These are phyloP conservation scores for Artemisia annua DNA, from an alignment of 129 eudicot species.

Conservation along the genomic window DNA sequence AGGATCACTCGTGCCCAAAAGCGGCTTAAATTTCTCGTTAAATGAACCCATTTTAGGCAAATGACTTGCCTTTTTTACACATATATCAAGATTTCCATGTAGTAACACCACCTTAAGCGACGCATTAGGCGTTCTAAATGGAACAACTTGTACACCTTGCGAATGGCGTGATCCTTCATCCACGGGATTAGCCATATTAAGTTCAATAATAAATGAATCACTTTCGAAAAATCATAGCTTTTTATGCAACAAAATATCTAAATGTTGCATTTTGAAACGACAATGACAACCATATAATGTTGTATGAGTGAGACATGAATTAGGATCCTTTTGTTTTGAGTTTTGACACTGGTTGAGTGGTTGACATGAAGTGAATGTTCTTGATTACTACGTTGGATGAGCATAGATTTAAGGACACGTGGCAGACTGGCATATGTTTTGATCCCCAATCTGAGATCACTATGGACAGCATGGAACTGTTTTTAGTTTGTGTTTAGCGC, in stretches of 20 bases:
- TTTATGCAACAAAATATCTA: too few species aligned
- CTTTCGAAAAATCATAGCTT: too few species aligned
- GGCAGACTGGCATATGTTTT: neutral
- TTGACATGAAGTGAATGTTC: constrained; percentile 4
- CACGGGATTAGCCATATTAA: neutral
- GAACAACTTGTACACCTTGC: constrained; percentile 13
- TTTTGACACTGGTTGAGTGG: too few species aligned
- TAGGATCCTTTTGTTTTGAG: neutral
- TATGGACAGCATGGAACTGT: constrained; percentile 4
- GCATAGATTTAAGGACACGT: neutral
- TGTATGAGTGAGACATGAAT: neutral
- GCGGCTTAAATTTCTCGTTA: constrained; percentile 10
- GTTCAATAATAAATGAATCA: too few species aligned
- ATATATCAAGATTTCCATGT: constrained; percentile 3
- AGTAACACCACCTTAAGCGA: constrained; percentile 5
- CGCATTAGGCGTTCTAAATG: neutral
- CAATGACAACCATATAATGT: too few species aligned
- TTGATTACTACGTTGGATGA: constrained; percentile 11
- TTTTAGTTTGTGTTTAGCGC: constrained; percentile 2
- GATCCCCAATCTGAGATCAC: constrained; percentile 1
- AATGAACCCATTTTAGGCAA: constrained; percentile 1
- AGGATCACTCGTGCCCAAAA: constrained; percentile 10
- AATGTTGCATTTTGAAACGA: too few species aligned
- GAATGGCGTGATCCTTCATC: constrained; percentile 18
- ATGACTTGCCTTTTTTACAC: neutral